phyloP scores from a whole-genome alignment of 306 rosid species.

The Gillenia trifoliata region DNA sequence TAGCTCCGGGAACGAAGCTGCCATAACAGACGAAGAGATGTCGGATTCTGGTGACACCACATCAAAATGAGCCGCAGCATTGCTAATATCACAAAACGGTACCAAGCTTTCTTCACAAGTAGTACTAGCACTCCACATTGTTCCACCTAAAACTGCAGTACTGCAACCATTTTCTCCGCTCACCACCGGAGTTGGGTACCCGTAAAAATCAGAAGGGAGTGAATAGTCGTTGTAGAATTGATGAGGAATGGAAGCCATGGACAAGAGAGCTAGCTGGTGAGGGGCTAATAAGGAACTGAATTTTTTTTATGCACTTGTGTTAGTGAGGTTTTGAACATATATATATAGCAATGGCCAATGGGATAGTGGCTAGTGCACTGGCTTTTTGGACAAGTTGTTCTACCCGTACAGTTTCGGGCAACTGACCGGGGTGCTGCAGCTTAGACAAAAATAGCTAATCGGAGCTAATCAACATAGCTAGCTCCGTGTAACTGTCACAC shows the following conservation, averaged over 20 bases:
- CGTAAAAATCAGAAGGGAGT: constrained; percentile 27
- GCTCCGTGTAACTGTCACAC: not conserved
- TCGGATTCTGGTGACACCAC: constrained; percentile 8
- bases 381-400: not conserved
- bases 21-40: constrained; percentile 23
- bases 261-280: constrained; percentile 7
- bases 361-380: not conserved
- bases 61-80: constrained; percentile 4
- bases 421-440: not conserved
- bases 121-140: constrained; percentile 31
- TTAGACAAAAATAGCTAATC: not conserved
- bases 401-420: not conserved
- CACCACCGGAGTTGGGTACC: constrained; percentile 11
- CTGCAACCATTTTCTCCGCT: not conserved
- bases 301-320: not conserved
- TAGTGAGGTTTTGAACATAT: not conserved
- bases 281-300: not conserved
- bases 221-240: constrained; percentile 46
- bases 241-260: constrained; percentile 49
- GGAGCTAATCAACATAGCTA: not conserved
- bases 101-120: constrained; percentile 28
- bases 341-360: constrained; percentile 10
- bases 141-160: constrained; percentile 12
- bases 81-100: constrained; percentile 35
- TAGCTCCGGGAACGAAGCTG: constrained; percentile 32